phyloP scores from a whole-genome alignment of 352 stramenopile genomes.

The Globisporangium paddicum region DNA sequence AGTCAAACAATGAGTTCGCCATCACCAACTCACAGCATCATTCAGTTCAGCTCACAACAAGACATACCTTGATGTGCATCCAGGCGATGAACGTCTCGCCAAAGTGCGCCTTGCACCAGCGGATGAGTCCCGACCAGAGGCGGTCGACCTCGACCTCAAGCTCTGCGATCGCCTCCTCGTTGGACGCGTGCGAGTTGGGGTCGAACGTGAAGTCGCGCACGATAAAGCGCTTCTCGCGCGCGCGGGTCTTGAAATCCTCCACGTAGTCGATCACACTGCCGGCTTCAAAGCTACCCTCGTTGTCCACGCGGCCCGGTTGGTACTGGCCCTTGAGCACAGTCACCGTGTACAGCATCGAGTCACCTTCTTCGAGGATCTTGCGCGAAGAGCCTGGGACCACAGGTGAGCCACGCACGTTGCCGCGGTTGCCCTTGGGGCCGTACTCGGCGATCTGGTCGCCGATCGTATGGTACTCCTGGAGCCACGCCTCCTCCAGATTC shows the following conservation, averaged over 20 bases:
- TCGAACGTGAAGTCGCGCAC: constrained; percentile 93
- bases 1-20: not conserved
- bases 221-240: constrained; percentile 92
- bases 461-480: constrained; percentile 86
- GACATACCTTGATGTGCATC: constrained; percentile 97
- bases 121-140: constrained; percentile 92
- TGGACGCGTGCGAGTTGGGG: constrained; percentile 79
- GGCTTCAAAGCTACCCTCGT: constrained; percentile 87
- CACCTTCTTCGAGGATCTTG: constrained; percentile 90
- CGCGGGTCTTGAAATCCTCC: constrained; percentile 91
- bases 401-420: constrained; percentile 91
- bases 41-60: no score
- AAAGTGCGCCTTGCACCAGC: constrained; percentile 98
- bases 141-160: constrained; percentile 91
- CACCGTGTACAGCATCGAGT: constrained; percentile 92
- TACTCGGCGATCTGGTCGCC: constrained; percentile 88
- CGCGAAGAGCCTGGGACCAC: constrained; percentile 92
- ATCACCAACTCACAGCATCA: no score
- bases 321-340: constrained; percentile 96
- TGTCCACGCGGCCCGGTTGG: constrained; percentile 76
- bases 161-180: constrained; percentile 84
- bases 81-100: constrained; percentile 97
- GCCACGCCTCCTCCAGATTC: constrained; percentile 87
- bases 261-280: constrained; percentile 94
- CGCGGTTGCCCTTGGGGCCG: constrained; percentile 87